Percentiles rank a stretch among this genome's conserved stretches.
These are phyloP conservation scores for Tricholoma terreum DNA, from an alignment of 768 basidiomycete species.

Conservation along the genomic window DNA sequence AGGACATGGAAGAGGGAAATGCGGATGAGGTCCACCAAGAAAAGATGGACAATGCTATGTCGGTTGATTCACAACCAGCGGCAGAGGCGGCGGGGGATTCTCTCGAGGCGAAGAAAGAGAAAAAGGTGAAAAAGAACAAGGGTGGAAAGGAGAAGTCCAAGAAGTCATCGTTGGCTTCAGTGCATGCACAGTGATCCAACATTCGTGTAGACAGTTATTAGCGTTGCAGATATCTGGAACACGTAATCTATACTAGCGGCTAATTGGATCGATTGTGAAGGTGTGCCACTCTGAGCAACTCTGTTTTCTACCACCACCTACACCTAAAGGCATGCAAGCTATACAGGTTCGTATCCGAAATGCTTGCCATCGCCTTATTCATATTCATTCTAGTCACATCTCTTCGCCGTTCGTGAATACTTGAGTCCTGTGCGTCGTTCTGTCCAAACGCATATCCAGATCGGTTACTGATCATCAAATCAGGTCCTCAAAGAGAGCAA, in stretches of 20 bases:
- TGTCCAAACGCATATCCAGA: conserved; percentile 19
- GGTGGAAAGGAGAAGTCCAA: conserved; percentile 17
- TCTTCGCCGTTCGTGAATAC: conserved; percentile 72
- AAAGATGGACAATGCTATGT: conserved; percentile 12
- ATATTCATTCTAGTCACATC: conserved; percentile 12
- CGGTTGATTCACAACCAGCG: conserved; percentile 13
- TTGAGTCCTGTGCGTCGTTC: conserved; percentile 65
- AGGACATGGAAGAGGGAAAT: conserved; percentile 8
- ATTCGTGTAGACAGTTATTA: background rate
- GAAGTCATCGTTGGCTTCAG: conserved; percentile 13
- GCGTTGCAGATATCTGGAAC: too few relatives aligned
- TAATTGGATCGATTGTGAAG: conserved; percentile 29
- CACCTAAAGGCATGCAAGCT: conserved; percentile 33
- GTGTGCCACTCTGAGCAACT: conserved; percentile 8
- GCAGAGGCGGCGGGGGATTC: conserved; percentile 16
- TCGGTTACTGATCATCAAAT: conserved; percentile 30
- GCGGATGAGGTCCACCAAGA: conserved; percentile 8
- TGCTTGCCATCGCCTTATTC: background rate
- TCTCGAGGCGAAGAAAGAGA: conserved; percentile 32
- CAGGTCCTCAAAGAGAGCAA: conserved; percentile 97
- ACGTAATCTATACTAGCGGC: conserved; percentile 20
- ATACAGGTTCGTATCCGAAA: conserved; percentile 30
- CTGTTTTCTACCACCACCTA: conserved; percentile 17
- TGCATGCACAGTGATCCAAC: conserved; percentile 6
- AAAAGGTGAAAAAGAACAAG: conserved; percentile 28